These are phyloP conservation scores for Fusarium sp. DNA, from an alignment of 2,329 filamentous ascomycete species.

Conservation along the genomic window DNA sequence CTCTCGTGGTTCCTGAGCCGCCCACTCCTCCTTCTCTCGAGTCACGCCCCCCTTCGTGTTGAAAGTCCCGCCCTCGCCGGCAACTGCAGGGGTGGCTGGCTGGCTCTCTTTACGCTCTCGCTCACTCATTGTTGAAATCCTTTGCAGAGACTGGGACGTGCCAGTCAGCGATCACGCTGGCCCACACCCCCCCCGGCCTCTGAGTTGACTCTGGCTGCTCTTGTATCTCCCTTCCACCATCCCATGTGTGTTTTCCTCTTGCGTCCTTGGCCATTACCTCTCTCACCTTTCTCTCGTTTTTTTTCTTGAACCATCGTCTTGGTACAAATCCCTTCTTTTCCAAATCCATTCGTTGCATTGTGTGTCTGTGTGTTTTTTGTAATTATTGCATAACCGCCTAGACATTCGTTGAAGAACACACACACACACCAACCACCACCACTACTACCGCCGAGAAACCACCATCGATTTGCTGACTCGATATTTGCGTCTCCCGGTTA, in stretches of 20 bases:
- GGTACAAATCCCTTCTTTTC: constrained; percentile 11
- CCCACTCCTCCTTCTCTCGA: neutral
- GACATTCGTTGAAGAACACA: constrained; percentile 32
- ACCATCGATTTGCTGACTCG: constrained; percentile 8
- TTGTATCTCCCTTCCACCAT: constrained; percentile 26
- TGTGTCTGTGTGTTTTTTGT: neutral
- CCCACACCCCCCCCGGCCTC: constrained; percentile 21
- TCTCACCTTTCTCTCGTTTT: constrained; percentile 7
- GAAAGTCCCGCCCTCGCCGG: constrained; percentile 8
- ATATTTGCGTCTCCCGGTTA: constrained; percentile 5
- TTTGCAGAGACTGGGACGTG: constrained; percentile 32
- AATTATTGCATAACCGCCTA: constrained; percentile 8
- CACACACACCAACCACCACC: neutral
- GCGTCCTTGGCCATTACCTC: constrained; percentile 21
- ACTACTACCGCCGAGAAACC: constrained; percentile 4
- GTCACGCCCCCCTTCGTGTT: constrained; percentile 1
- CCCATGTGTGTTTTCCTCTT: constrained; percentile 14
- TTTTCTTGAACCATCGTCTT: constrained; percentile 31
- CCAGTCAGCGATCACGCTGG: constrained; percentile 25
- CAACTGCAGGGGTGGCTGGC: constrained; percentile 4
- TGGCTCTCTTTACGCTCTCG: neutral
- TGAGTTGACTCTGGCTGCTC: neutral
- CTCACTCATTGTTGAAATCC: constrained; percentile 6
- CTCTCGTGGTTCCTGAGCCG: too few relatives aligned
- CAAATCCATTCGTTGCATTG: constrained; percentile 19